Percentiles rank a stretch among this genome's conserved stretches.
These are phyloP conservation scores for Colletotrichum gloeosporioides DNA, from an alignment of 2,329 filamentous ascomycete genomes.

Conservation along the genomic window DNA sequence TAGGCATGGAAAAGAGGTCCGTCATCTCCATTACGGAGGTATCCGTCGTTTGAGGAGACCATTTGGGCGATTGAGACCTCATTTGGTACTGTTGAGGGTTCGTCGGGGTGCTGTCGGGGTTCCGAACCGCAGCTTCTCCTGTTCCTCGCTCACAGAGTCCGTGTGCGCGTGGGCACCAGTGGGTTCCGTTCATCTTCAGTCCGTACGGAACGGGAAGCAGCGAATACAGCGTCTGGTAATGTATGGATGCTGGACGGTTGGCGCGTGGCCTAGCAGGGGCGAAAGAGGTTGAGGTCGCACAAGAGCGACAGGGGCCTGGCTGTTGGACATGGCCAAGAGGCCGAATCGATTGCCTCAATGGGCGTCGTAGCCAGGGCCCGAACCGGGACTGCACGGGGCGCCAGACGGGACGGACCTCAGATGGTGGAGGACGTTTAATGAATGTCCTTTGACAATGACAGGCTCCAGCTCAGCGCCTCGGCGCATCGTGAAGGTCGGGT, in stretches of 20 bases:
- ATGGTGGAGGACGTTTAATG: not conserved
- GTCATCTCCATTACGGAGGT: not conserved
- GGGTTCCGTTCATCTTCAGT: not conserved
- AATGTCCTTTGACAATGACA: not conserved
- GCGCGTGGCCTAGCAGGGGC: not conserved
- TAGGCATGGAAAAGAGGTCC: not conserved
- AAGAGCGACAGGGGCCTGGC: not conserved
- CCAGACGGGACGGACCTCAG: not conserved
- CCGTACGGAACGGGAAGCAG: not conserved
- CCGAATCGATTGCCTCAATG: constrained; percentile 1
- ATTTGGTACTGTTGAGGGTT: not conserved
- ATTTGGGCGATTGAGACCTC: not conserved
- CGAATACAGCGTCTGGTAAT: not conserved
- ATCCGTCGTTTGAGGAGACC: not conserved
- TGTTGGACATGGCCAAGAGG: not conserved
- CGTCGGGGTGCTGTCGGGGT: not conserved
- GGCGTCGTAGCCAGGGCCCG: not conserved
- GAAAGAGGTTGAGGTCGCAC: not conserved
- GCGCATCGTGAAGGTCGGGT: not conserved
- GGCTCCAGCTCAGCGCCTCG: not conserved
- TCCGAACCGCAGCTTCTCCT: not conserved
- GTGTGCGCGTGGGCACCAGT: not conserved
- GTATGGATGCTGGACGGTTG: not conserved
- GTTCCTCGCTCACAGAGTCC: not conserved
- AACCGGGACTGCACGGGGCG: not conserved